Evolutionary conservation across 257 asterid genomes (phyloP), one percentile per base, ranked within the genome.

Genomic region (Solanum chaucha): DNA sequence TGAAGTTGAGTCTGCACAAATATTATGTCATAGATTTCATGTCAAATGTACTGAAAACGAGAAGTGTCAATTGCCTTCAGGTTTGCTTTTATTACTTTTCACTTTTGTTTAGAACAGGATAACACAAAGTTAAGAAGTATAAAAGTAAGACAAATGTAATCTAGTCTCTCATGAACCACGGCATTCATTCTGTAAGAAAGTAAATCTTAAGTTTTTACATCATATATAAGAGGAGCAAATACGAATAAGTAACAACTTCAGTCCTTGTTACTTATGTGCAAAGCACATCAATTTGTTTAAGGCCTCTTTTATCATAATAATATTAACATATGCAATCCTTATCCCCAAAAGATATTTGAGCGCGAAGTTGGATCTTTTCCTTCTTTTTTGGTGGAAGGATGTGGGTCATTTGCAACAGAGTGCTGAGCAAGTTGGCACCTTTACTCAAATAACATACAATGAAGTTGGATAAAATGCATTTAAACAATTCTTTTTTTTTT

Each of bases 1-100:
- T 97, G 92, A 89, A 97, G 96, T 89, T 95, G 94, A 82, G 85
- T 94, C 98, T 97, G 94, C 89, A 89, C 70, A 83, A 80, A 38
- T 34, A 28, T 80, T 80, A 80, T 15, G 85, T 0, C 85, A 80
- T 46, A 80, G 26, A 80, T 80, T 80, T 46, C 67, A 80, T 78
- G 38, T 78, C 84, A 78, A 41, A 41, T 78, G 64, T 44, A 78
- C 64, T 24, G 38, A 35, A 44, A 58, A 78, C 5, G n/a, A 78
- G 64, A 78, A 41, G 26, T 26, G 19, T 14, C 67, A 80, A 80
- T 80, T 80, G 41, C 65, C 10, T 80, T 46, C 15, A 3, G 26
- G 84, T 28, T 28, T 46, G 5, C 85, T 80, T 46, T 28, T 80
- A 80, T 80, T 46, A 28, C 40, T 46, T 48, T 80, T 4, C 15